Evolutionary conservation across 139 green algal genomes (phyloP).

Genomic region (Edaphochlamys debaryana): DNA sequence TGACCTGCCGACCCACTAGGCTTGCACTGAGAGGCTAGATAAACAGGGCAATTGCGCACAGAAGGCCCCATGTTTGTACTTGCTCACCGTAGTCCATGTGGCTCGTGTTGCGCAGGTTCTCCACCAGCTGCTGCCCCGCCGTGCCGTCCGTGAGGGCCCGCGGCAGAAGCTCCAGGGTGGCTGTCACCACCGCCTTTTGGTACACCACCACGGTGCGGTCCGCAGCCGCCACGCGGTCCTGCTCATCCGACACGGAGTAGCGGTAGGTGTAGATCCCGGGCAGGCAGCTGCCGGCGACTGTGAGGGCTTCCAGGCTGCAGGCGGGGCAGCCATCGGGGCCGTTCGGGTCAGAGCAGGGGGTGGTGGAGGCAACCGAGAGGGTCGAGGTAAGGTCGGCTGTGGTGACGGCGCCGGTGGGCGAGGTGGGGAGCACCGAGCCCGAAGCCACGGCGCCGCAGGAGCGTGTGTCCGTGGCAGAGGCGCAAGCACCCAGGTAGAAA

Average conservation of each 20-base stretch:
- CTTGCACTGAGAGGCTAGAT: too few relatives aligned
- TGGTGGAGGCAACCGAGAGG: constrained; percentile 9
- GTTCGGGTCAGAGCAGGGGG: neutral
- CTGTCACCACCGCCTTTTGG: constrained; percentile 1
- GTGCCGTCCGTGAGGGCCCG: constrained; percentile 4
- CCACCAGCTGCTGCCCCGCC: neutral
- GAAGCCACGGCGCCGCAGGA: constrained; percentile 18
- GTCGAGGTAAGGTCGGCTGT: neutral
- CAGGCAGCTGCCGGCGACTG: constrained; percentile 24
- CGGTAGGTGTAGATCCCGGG: constrained; percentile 42
- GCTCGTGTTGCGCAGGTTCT: constrained; percentile 27
- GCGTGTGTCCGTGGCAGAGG: neutral
- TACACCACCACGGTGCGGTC: constrained; percentile 37
- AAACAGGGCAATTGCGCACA: too few relatives aligned
- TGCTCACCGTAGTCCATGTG: neutral
- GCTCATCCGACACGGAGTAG: constrained; percentile 26
- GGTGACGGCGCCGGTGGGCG: neutral
- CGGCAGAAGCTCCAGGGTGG: neutral
- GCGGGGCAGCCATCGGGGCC: neutral
- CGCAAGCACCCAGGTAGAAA: constrained; percentile 35
- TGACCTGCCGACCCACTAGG: too few relatives aligned
- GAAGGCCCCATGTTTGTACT: too few relatives aligned
- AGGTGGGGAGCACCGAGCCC: neutral
- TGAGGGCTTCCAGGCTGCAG: constrained; percentile 36
- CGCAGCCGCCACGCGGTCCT: neutral